Evolutionary conservation across 305 asterid genomes (phyloP), one percentile per base, ranked within the genome.

Genomic region (Rubia tinctorum): DNA sequence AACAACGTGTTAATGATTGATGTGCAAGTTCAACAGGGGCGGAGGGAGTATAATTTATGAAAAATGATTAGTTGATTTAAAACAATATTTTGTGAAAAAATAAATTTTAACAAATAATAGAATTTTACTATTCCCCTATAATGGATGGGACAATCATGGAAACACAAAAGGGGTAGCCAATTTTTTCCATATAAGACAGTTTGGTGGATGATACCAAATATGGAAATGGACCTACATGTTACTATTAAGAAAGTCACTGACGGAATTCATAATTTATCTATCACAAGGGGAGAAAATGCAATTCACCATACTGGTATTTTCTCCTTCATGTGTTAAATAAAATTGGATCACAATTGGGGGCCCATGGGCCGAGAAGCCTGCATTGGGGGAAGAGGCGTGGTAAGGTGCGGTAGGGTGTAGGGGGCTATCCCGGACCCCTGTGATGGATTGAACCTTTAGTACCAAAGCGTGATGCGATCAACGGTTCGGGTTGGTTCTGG

Each of bases 401-500:
- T 68, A 12, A 68, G 53, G 22, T 74, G 59, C 3, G 13, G 62
- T 44, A 1, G 17, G 25, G 12, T 11, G 45, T 43, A 64, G 30
- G 20, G 51, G 47, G 43, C 25, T 34, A 66, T 17, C 12, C 18
- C 62, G 39, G 66, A 69, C 75, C 55, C 30, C 30, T 42, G 53
- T n/a, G 3, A 7, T 39, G 11, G 69, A 43, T 18, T 64, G 23
- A 37, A 25, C 47, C 34, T 64, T 64, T 64, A 8, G 25, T 2
- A 13, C 0, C 27, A 12, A 8, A 27, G 64, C 37, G 13, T n/a
- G 78, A 60, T 37, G 58, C 22, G 37, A 76, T 49, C 71, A 2
- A 61, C 71, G 79, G 79, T 23, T 69, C 15, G 13, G 60, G 67
- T 3, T 18, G 73, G 61, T 20, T 74, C 15, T 5, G 30, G 30